These are phyloP conservation scores for Chenopodium formosanum DNA, from an alignment of 148 eudicot species.

Conservation along the genomic window DNA sequence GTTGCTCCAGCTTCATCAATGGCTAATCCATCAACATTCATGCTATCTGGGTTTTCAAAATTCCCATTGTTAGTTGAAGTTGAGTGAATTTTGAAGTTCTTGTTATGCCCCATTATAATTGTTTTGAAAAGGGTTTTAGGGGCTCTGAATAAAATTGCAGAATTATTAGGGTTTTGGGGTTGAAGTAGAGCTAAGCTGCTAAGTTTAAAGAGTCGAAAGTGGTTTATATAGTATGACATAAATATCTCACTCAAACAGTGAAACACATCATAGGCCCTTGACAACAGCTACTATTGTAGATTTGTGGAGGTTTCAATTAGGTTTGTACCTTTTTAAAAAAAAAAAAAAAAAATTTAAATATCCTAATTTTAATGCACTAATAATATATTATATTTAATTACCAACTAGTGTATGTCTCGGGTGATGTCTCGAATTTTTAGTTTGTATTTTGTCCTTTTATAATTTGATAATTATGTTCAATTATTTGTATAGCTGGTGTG, in stretches of 20 bases:
- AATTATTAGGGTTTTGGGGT: constrained; percentile 33
- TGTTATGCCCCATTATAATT: constrained; percentile 39
- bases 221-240: not conserved
- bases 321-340: no score
- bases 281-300: no score
- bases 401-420: no score
- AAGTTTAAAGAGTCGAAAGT: not conserved
- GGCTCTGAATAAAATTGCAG: not conserved
- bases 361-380: no score
- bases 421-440: no score
- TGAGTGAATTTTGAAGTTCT: constrained; percentile 19
- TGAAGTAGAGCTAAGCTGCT: not conserved
- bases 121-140: constrained; percentile 19
- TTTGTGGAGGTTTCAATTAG: no score
- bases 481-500: no score
- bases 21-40: constrained; percentile 42
- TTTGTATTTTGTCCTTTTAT: no score
- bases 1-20: constrained; percentile 42
- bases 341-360: no score
- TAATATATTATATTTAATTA: no score
- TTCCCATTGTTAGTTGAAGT: constrained; percentile 13
- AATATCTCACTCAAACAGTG: not conserved
- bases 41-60: constrained; percentile 26
- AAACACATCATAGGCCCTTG: no score
- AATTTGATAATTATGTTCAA: no score